A percentile compares a stretch with the other conserved stretches of the same genome.
phyloP scores from a whole-genome alignment of 352 stramenopile genomes.

The Globisporangium spinosum region DNA sequence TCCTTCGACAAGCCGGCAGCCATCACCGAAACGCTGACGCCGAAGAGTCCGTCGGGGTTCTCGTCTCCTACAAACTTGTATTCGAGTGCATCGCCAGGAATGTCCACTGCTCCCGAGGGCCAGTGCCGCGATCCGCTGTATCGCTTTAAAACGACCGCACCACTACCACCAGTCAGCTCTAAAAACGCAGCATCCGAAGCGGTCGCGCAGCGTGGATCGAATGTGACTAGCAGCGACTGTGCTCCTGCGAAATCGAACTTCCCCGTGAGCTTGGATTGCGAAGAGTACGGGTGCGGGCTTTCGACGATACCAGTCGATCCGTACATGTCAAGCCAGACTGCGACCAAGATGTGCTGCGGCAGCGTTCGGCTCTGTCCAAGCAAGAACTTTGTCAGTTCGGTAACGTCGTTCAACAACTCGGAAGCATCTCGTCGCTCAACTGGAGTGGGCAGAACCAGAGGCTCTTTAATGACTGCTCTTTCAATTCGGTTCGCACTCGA shows the following conservation, averaged over 20 bases:
- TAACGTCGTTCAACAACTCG: conserved; percentile 53
- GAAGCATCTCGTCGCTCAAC: conserved; percentile 38
- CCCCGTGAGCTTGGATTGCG: conserved; percentile 25
- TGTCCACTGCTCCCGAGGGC: conserved; percentile 45
- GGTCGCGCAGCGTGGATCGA: conserved; percentile 65
- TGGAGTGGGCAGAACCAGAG: conserved; percentile 36
- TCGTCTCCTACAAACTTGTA: conserved; percentile 58
- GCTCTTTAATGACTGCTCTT: not conserved
- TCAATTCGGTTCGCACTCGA: not conserved
- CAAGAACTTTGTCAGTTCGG: conserved; percentile 53
- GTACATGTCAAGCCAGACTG: conserved; percentile 82
- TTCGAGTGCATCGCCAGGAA: conserved; percentile 57
- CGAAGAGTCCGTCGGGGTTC: conserved; percentile 53
- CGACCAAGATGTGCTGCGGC: conserved; percentile 48
- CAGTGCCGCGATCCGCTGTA: conserved; percentile 46
- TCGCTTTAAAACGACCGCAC: conserved; percentile 13
- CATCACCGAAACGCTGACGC: conserved; percentile 53
- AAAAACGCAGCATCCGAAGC: conserved; percentile 20
- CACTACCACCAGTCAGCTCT: conserved; percentile 12
- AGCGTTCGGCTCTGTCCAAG: conserved; percentile 43
- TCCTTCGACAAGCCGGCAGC: conserved; percentile 58
- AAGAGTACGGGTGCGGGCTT: conserved; percentile 55
- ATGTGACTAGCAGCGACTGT: conserved; percentile 53
- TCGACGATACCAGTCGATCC: conserved; percentile 58
- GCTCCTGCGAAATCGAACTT: conserved; percentile 48